Evolutionary conservation across 2,329 filamentous ascomycete species (phyloP).

Genomic region (Talaromyces sp.): DNA sequence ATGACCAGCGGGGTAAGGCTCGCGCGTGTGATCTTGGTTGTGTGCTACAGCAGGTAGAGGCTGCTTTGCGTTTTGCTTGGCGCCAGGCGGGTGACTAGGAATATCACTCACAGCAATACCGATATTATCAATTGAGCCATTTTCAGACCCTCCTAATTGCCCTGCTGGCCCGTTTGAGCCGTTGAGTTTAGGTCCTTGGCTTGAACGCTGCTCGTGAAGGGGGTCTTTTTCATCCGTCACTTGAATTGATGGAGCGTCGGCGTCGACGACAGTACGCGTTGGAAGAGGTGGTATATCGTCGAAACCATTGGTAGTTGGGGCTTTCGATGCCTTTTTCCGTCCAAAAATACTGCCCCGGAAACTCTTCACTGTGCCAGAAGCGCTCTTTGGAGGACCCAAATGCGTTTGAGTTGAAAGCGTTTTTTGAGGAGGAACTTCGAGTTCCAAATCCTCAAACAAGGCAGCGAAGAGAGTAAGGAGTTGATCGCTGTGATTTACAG

Average conservation of each 20-base stretch:
- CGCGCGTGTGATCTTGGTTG: slow-evolving; percentile 30
- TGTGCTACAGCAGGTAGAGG: slow-evolving; percentile 28
- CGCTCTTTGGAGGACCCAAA: slow-evolving; percentile 57
- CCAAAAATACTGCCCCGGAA: slow-evolving; percentile 74
- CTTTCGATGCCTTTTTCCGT: slow-evolving; percentile 45
- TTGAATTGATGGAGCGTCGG: slow-evolving; percentile 64
- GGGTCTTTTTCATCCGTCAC: slow-evolving; percentile 53
- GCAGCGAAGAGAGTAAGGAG: slow-evolving; percentile 74
- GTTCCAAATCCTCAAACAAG: slow-evolving; percentile 64
- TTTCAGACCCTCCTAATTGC: slow-evolving; percentile 5
- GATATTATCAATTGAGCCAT: slow-evolving; percentile 17
- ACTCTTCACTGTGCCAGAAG: slow-evolving; percentile 64
- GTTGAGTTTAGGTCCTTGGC: slow-evolving; percentile 16
- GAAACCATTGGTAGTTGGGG: slow-evolving; percentile 35
- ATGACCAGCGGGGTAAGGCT: slow-evolving; percentile 31
- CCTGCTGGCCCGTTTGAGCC: neutral
- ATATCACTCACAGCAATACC: slow-evolving; percentile 24
- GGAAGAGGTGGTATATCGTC: slow-evolving; percentile 22
- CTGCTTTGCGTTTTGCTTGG: slow-evolving; percentile 25
- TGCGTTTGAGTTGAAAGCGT: slow-evolving; percentile 32
- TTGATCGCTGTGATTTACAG: slow-evolving; percentile 83
- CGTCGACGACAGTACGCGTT: slow-evolving; percentile 13
- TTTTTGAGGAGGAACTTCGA: slow-evolving; percentile 27
- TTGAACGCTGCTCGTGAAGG: slow-evolving; percentile 24
- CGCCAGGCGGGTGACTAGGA: slow-evolving; percentile 12